phyloP scores from a whole-genome alignment of 495 filamentous ascomycete species.

The Penicillium silybi region DNA sequence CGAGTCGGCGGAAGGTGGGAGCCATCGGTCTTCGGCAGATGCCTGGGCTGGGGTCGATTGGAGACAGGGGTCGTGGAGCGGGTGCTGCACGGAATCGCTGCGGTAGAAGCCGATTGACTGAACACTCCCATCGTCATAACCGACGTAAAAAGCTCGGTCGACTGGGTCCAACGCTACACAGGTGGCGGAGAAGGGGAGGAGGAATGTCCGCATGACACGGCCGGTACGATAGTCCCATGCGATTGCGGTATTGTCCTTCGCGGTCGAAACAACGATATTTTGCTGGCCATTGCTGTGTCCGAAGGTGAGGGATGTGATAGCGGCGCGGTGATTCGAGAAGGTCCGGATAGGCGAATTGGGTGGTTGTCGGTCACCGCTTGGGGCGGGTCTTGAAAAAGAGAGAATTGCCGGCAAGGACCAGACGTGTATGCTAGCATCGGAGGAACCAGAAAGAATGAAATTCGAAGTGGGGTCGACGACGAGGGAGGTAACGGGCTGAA shows the following conservation, averaged over 20 bases:
- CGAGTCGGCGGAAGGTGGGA: slow-evolving; percentile 53
- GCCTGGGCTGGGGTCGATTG: slow-evolving; percentile 58
- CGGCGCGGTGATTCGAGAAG: slow-evolving; percentile 75
- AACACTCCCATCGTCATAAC: slow-evolving; percentile 78
- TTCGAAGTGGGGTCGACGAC: slow-evolving; percentile 66
- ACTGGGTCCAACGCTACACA: slow-evolving; percentile 77
- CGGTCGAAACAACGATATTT: slow-evolving; percentile 73
- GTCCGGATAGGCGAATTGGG: slow-evolving; percentile 58
- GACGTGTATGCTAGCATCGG: slow-evolving; percentile 83
- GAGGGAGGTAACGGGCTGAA: slow-evolving; percentile 77
- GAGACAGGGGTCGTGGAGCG: slow-evolving; percentile 51
- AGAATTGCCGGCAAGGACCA: slow-evolving; percentile 79
- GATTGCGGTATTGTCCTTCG: slow-evolving; percentile 76
- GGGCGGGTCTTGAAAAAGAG: slow-evolving; percentile 51
- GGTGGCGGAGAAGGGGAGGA: slow-evolving; percentile 67
- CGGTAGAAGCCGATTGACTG: slow-evolving; percentile 77
- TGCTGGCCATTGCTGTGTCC: slow-evolving; percentile 64
- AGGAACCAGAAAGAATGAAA: slow-evolving; percentile 81
- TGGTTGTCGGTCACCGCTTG: slow-evolving; percentile 32
- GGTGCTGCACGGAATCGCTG: slow-evolving; percentile 43
- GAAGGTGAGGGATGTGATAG: slow-evolving; percentile 64
- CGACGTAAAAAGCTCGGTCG: slow-evolving; percentile 75
- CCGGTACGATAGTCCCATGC: slow-evolving; percentile 88
- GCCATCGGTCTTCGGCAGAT: slow-evolving; percentile 54
- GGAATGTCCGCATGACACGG: slow-evolving; percentile 67